Percentiles rank a stretch among this genome's conserved stretches.
Conservation (phyloP, 2,329 filamentous ascomycete genomes). For the Nannizziopsis arthrosporioides region DNA sequence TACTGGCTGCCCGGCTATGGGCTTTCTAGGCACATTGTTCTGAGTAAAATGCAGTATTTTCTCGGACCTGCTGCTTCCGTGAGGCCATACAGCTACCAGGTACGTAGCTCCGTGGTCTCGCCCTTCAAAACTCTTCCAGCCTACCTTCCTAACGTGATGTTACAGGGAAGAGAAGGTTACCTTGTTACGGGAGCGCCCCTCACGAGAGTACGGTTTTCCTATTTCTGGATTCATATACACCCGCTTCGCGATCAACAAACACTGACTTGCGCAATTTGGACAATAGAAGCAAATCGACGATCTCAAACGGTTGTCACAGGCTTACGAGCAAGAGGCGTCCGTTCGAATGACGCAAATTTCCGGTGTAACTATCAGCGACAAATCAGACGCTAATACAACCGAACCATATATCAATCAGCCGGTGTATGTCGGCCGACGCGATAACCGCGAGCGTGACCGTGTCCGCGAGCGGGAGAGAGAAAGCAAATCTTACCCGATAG, state of each 20-base stretch:
- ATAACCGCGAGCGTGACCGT: slow-evolving; percentile 14
- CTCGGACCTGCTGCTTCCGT: slow-evolving; percentile 38
- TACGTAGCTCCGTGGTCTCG: slow-evolving; percentile 18
- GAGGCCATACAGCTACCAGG: slow-evolving; percentile 39
- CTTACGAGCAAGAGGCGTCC: slow-evolving; percentile 39
- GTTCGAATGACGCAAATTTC: slow-evolving; percentile 15
- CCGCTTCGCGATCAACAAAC: slow-evolving; percentile 1
- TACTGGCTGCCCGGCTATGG: slow-evolving; percentile 41
- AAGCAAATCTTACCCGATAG: slow-evolving; percentile 12
- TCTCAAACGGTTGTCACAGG: slow-evolving; percentile 35
- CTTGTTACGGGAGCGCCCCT: slow-evolving; percentile 37
- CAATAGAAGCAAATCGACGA: slow-evolving; percentile 40
- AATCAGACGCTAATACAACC: slow-evolving; percentile 16
- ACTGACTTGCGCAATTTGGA: slow-evolving; percentile 11
- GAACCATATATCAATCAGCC: slow-evolving; percentile 36
- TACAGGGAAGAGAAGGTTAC: slow-evolving; percentile 39
- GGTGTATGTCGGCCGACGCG: slow-evolving; percentile 28
- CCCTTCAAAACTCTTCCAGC: background rate
- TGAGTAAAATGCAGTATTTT: slow-evolving; percentile 40
- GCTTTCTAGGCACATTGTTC: slow-evolving; percentile 39
- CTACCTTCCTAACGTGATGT: slow-evolving; percentile 12
- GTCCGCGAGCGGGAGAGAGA: slow-evolving; percentile 13
- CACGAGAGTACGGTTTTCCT: slow-evolving; percentile 31
- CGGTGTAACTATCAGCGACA: slow-evolving; percentile 19
- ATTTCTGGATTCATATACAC: slow-evolving; percentile 2